Conservation (phyloP, 768 basidiomycete species). For the Phaeotremella skinneri region DNA sequence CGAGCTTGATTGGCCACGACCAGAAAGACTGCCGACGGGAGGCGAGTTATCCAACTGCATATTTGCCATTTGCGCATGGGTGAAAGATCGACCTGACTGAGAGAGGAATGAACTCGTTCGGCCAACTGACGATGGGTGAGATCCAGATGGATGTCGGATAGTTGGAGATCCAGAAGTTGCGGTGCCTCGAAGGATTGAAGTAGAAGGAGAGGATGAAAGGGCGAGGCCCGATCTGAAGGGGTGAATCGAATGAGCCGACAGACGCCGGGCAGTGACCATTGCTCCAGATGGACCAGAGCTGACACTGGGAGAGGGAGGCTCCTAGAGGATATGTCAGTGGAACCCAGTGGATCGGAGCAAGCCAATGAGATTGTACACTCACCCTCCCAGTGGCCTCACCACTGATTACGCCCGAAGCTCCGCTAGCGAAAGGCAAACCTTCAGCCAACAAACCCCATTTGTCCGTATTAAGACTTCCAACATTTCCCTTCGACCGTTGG, state of each 20-base stretch:
- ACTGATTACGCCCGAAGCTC: background rate
- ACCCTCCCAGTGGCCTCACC: background rate
- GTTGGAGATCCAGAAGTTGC: conserved; percentile 15
- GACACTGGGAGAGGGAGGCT: conserved; percentile 18
- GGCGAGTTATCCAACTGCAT: conserved; percentile 33
- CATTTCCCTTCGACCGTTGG: conserved; percentile 4
- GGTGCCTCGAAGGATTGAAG: conserved; percentile 30
- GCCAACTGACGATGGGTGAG: conserved; percentile 36
- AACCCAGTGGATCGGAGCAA: background rate
- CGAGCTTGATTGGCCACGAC: conserved; percentile 10
- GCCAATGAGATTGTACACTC: background rate
- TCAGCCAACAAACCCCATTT: conserved; percentile 38
- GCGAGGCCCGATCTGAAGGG: conserved; percentile 22
- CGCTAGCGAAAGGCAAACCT: conserved; percentile 44
- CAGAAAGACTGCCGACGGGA: conserved; percentile 29
- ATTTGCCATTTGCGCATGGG: conserved; percentile 42
- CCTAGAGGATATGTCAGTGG: conserved; percentile 8
- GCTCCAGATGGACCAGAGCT: conserved; percentile 20
- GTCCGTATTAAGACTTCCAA: conserved; percentile 19
- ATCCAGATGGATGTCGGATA: conserved; percentile 14
- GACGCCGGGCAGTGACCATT: conserved; percentile 33
- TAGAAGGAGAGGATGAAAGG: conserved; percentile 33
- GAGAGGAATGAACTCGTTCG: conserved; percentile 49
- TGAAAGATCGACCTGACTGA: conserved; percentile 50
- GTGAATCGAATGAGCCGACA: conserved; percentile 45